These are phyloP conservation scores for Schoenoplectus tabernaemontani DNA, from an alignment of 202 grass and related monocot species.

Conservation along the genomic window DNA sequence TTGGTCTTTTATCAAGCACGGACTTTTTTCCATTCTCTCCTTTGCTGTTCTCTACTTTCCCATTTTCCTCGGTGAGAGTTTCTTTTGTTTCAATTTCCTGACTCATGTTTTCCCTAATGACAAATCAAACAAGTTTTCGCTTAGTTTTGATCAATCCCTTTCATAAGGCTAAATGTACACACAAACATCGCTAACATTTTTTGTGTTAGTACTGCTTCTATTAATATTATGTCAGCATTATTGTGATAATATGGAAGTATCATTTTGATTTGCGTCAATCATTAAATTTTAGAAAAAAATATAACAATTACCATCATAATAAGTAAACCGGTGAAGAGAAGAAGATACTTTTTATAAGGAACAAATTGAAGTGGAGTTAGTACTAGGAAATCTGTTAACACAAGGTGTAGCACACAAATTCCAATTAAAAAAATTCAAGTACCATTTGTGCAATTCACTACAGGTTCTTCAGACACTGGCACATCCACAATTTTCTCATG, in stretches of 20 bases:
- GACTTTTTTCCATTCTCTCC: constrained; percentile 10
- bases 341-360: background rate
- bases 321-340: background rate
- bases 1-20: background rate
- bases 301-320: background rate
- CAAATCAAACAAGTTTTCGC: background rate
- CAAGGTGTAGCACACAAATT: background rate
- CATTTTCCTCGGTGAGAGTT: background rate
- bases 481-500: background rate
- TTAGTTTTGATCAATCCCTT: background rate
- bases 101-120: constrained; percentile 19
- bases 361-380: background rate
- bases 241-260: background rate
- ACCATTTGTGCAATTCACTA: background rate
- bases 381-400: background rate
- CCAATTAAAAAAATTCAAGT: background rate
- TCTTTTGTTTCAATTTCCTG: constrained; percentile 20
- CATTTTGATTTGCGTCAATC: background rate
- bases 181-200: background rate
- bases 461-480: background rate
- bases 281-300: too few relatives aligned
- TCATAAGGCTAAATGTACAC: background rate
- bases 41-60: background rate
- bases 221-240: background rate
- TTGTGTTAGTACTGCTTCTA: background rate